phyloP scores from a whole-genome alignment of 768 basidiomycete species.

The Omphalotus guepiniiformis region DNA sequence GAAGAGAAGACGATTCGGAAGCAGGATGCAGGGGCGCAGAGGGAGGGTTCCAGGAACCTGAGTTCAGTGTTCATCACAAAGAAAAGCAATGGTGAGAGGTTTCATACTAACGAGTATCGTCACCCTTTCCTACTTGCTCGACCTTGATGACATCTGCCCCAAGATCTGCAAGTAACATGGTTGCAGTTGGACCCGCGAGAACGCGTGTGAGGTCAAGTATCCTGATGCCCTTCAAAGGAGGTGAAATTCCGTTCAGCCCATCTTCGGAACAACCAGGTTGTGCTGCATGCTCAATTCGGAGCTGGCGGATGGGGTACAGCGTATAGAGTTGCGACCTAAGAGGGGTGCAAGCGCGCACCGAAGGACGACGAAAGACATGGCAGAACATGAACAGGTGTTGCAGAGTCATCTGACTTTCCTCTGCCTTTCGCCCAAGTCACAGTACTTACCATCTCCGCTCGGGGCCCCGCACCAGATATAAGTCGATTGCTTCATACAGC shows the following conservation, averaged over 20 bases:
- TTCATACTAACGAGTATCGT: slow-evolving; percentile 72
- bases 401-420: too few relatives aligned
- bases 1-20: slow-evolving; percentile 27
- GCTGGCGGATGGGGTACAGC: too few relatives aligned
- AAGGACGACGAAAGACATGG: too few relatives aligned
- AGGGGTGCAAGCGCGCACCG: too few relatives aligned
- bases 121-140: slow-evolving; percentile 75
- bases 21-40: slow-evolving; percentile 42
- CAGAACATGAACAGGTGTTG: too few relatives aligned
- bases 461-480: too few relatives aligned
- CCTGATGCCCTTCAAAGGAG: slow-evolving; percentile 74
- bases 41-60: slow-evolving; percentile 67
- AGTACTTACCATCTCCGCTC: too few relatives aligned
- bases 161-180: slow-evolving; percentile 90
- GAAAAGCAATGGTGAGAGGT: slow-evolving; percentile 1
- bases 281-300: too few relatives aligned
- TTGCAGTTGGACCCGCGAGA: slow-evolving; percentile 86
- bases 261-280: too few relatives aligned
- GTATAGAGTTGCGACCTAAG: too few relatives aligned
- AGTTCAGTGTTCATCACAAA: slow-evolving; percentile 5
- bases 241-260: slow-evolving; percentile 50
- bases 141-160: slow-evolving; percentile 94
- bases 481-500: too few relatives aligned
- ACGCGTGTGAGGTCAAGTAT: slow-evolving; percentile 90
- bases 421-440: too few relatives aligned